Percentiles rank a stretch among this genome's conserved stretches.
phyloP scores from a whole-genome alignment of 805 yeast genomes.

The Cyberlindnera americana region DNA sequence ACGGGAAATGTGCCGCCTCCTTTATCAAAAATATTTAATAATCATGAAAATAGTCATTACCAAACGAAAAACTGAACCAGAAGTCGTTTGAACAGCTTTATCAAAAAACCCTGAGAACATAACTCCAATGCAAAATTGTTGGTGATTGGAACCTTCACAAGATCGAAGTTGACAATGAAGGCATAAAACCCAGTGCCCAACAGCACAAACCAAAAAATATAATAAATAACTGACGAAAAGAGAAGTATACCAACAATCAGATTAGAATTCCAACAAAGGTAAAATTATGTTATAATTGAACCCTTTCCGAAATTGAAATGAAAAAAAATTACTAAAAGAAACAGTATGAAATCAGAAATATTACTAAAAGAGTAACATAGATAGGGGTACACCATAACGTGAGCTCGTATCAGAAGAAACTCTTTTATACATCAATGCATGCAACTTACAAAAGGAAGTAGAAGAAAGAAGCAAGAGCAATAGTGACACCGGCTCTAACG shows the following conservation, averaged over 20 bases:
- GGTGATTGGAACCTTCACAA: neutral
- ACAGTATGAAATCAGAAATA: neutral
- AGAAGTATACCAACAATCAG: constrained; percentile 1
- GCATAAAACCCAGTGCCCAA: neutral
- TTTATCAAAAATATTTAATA: neutral
- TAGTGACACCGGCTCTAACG: constrained; percentile 23
- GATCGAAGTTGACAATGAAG: neutral
- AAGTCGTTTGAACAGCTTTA: constrained; percentile 2
- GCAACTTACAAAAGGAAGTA: constrained; percentile 28
- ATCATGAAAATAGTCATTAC: constrained; percentile 3
- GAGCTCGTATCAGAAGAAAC: constrained; percentile 7
- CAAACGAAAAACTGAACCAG: constrained; percentile 7
- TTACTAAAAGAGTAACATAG: neutral
- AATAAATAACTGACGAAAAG: neutral
- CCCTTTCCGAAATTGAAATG: neutral
- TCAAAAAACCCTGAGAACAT: neutral
- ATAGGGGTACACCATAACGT: constrained; percentile 1
- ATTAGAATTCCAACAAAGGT: constrained; percentile 1
- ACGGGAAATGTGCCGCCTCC: constrained; percentile 8
- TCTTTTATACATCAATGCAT: constrained; percentile 2
- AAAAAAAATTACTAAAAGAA: neutral
- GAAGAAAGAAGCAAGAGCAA: constrained; percentile 30
- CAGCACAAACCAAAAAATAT: neutral
- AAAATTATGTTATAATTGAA: too few species aligned
- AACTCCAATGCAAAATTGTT: constrained; percentile 4